Percentiles rank a stretch among this genome's conserved stretches.
phyloP scores from a whole-genome alignment of 768 basidiomycete species.

The Ephemerocybe angulata region DNA sequence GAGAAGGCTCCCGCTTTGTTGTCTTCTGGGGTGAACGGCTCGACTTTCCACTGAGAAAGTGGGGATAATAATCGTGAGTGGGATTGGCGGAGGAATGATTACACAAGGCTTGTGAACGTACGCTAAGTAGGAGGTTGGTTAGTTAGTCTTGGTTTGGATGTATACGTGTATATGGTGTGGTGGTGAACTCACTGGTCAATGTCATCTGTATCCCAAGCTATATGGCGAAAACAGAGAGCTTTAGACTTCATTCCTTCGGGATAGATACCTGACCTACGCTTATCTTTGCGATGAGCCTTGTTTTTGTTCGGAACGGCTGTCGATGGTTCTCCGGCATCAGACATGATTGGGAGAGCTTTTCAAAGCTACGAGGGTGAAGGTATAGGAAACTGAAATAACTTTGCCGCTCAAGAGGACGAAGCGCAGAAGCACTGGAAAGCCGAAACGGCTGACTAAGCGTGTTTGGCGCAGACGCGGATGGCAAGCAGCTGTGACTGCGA shows the following conservation, averaged over 20 bases:
- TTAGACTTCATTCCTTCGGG: not conserved
- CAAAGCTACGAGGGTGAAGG: slow-evolving; percentile 1
- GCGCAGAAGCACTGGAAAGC: too few species aligned
- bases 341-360: not conserved
- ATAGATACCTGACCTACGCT: slow-evolving; percentile 59
- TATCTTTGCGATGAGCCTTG: slow-evolving; percentile 89
- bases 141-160: too few species aligned
- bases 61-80: not conserved
- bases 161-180: not conserved
- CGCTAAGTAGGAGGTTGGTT: not conserved
- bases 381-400: not conserved
- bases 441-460: too few species aligned
- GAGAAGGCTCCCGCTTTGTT: slow-evolving; percentile 81
- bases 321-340: slow-evolving; percentile 37
- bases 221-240: slow-evolving; percentile 17
- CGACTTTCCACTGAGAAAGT: slow-evolving; percentile 75
- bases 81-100: not conserved
- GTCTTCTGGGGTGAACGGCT: slow-evolving; percentile 69
- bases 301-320: slow-evolving; percentile 66
- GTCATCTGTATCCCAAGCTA: slow-evolving; percentile 99
- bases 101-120: not conserved
- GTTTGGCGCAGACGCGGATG: too few species aligned
- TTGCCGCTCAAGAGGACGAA: not conserved
- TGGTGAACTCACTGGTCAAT: slow-evolving; percentile 83
- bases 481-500: too few species aligned